phyloP scores from a whole-genome alignment of 192 early-diverging fungal genomes.

The Coemansia guatemalensis region DNA sequence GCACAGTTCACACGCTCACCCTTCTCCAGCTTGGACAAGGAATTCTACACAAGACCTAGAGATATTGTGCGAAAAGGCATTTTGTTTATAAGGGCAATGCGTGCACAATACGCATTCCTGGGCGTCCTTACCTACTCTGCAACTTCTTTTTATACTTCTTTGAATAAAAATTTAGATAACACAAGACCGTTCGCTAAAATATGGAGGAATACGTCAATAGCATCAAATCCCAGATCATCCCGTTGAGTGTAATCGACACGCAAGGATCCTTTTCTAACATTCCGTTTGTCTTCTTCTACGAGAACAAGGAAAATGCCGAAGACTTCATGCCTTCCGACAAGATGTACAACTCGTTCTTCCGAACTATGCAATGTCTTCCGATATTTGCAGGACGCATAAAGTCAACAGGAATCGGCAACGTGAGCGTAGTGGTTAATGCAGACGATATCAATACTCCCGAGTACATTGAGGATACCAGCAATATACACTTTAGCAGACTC shows the following conservation, averaged over 20 bases:
- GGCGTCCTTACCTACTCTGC: background rate
- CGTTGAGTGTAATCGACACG: slow-evolving; percentile 33
- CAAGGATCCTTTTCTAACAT: slow-evolving; percentile 51
- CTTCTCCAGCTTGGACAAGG: background rate
- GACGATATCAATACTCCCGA: slow-evolving; percentile 38
- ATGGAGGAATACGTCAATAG: slow-evolving; percentile 17
- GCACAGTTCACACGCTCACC: background rate
- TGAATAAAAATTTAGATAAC: background rate
- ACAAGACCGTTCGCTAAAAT: background rate
- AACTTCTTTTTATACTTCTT: background rate
- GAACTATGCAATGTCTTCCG: slow-evolving; percentile 26
- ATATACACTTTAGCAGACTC: slow-evolving; percentile 26
- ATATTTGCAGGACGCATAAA: slow-evolving; percentile 30
- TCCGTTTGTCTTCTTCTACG: slow-evolving; percentile 48
- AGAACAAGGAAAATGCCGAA: slow-evolving; percentile 13
- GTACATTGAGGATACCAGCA: slow-evolving; percentile 26
- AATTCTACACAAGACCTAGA: background rate
- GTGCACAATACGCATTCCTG: background rate
- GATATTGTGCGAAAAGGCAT: background rate
- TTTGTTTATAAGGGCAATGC: background rate
- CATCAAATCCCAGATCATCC: slow-evolving; percentile 34
- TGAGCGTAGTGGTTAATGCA: slow-evolving; percentile 32
- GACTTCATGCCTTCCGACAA: slow-evolving; percentile 32
- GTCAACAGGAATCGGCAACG: slow-evolving; percentile 20
- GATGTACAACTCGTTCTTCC: slow-evolving; percentile 31